Base-by-base conservation (phyloP, 1,284 basidiomycete genomes). In the Ganoderma lucidum region DNA sequence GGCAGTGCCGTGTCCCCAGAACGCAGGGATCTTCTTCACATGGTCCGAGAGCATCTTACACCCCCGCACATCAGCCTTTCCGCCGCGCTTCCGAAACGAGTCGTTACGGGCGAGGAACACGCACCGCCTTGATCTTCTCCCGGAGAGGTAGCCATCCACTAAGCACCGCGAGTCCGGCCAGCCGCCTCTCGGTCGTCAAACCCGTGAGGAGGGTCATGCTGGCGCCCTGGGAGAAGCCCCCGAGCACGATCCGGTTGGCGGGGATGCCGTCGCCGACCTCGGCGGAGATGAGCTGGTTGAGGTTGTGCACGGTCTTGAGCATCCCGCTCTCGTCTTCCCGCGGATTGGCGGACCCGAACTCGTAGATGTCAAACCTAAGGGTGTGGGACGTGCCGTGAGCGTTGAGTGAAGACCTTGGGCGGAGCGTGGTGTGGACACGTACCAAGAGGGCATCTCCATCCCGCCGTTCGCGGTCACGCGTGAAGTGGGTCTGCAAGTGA, bases 141-240 rank as follows among this genome's bases (percentile, higher is more conserved):
- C 81, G 83, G 59, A 96, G 80, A 9, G 92, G 90, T 55, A 95
- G 79, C 91, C 93, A 97, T 4, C 92, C 92, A 70, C 93, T 95
- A 70, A 97, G 82, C 4, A 88, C 84, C 2, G 86, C 87, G 59
- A 96, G 78, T 1, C 96, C 95, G 0, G 86, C 94, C 6, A 97
- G 83, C 75, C 90, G 91, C 55, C 88, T 81, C 75, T 90, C 87
- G 8, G 84, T 85, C 0, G 90, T 91, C 56, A 97, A 80, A 6
- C 90, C 94, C 3, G 89, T 89, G 64, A 96, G 81, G 42, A 96
- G 83, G 6, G 90, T 86, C 83, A 96, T 91, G n/a, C 91, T 89
- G 19, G 86, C 93, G 51, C 96, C 96, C 80, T 97, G 96, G 70
- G 90, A 93, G 82, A 97, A 98, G 1, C 96, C 96, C 42, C 94